Conservation (phyloP, 1,139 yeast genomes). For the Candida sojae region DNA sequence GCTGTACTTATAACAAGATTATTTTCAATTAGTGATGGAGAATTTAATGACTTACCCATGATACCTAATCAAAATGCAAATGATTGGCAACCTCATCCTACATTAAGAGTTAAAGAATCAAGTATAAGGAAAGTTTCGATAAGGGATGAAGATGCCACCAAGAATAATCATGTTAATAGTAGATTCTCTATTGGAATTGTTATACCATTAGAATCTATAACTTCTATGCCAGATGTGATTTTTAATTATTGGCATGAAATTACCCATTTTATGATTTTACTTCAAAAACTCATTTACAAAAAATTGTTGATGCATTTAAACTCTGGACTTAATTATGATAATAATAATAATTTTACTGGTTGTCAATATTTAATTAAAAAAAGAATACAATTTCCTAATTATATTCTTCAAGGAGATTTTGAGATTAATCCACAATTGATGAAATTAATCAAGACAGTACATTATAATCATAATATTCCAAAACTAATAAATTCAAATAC, state of each 20-base stretch:
- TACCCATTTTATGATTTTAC: slow-evolving; percentile 36
- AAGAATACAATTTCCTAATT: slow-evolving; percentile 40
- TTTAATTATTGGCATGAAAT: slow-evolving; percentile 54
- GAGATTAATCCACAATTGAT: slow-evolving; percentile 40
- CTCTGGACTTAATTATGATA: slow-evolving; percentile 12
- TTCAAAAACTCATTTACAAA: slow-evolving; percentile 40
- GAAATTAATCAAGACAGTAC: slow-evolving; percentile 38
- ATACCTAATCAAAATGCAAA: slow-evolving; percentile 5
- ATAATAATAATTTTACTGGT: slow-evolving; percentile 10
- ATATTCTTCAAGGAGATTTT: slow-evolving; percentile 41
- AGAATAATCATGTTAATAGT: slow-evolving; percentile 23
- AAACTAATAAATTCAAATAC: slow-evolving; percentile 42
- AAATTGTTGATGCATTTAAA: slow-evolving; percentile 32
- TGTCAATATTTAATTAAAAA: slow-evolving; percentile 34
- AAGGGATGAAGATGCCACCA: slow-evolving; percentile 7
- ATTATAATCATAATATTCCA: slow-evolving; percentile 47
- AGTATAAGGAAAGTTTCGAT: slow-evolving; percentile 16
- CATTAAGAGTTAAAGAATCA: slow-evolving; percentile 29
- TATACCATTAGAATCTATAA: slow-evolving; percentile 42
- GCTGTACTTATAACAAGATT: slow-evolving; percentile 49
- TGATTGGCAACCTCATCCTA: slow-evolving; percentile 37
- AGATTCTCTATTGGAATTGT: slow-evolving; percentile 52
- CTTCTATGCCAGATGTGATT: slow-evolving; percentile 40
- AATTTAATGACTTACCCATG: slow-evolving; percentile 14
- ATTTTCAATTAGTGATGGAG: slow-evolving; percentile 41